Conservation (phyloP, 768 basidiomycete genomes). For the Rhodotorula sphaerocarpa region DNA sequence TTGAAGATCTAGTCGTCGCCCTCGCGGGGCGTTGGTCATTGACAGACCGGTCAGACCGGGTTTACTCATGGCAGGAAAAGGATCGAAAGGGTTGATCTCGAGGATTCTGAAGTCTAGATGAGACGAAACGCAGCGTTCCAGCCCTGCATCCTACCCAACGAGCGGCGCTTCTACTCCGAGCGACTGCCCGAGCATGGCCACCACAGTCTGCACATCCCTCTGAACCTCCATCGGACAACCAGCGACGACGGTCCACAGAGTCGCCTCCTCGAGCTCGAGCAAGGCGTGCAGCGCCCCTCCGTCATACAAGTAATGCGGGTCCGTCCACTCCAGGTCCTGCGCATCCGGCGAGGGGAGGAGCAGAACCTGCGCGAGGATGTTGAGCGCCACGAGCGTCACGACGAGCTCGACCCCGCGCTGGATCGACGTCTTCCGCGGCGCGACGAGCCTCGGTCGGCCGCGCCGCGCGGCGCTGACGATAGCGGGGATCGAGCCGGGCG, state of each 20-base stretch:
- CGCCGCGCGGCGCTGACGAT: background rate
- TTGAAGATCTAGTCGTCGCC: no score
- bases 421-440: background rate
- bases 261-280: background rate
- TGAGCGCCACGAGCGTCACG: constrained; percentile 2
- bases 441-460: no score
- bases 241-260: background rate
- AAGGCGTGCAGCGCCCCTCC: constrained; percentile 5
- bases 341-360: constrained; percentile 1
- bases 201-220: background rate
- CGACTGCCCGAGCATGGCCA: no score
- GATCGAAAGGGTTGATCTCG: no score
- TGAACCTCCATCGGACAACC: background rate
- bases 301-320: constrained; percentile 5
- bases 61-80: no score
- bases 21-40: no score
- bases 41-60: no score
- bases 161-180: no score
- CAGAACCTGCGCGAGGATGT: constrained; percentile 9
- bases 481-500: background rate
- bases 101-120: no score
- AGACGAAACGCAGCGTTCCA: no score
- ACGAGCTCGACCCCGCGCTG: constrained; percentile 15
- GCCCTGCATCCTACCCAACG: no score
- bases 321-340: background rate